Base-by-base conservation (phyloP, 306 rosid species). In the Cercis canadensis region DNA sequence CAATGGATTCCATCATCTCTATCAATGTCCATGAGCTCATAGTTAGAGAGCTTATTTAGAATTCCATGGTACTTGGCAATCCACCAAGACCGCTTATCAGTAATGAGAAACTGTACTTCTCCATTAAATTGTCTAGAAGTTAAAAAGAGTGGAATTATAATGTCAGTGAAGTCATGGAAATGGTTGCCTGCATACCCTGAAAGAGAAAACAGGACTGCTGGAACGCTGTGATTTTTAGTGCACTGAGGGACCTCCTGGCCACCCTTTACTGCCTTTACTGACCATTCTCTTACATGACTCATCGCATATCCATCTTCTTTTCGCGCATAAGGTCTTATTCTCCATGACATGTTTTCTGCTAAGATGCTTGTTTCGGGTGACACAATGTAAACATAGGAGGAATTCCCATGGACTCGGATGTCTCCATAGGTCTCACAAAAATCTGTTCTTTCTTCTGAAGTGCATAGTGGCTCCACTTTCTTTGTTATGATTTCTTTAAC, bases 161-260 rank as follows among this genome's bases (percentile, higher is more conserved):
- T 70, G 62, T 92, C 98, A 8, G 89, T 77, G 83, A 88, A 88
- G 40, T 92, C 98, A 63, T 92, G 98, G 72, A 90, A 92, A 78
- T 90, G 90, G 84, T 92, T 92, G 31, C 97, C 97, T 11, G 75
- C 54, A 62, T 90, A 92, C 45, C 98, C 98, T 63, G 84, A 86
- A 31, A 44, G 67, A 3, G 98, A 92, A 74, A 92, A 92, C 64
- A 92, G 32, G 4, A 92, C 66, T 56, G 90, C 96, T 14, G 97
- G 92, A 69, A 87, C 79, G 18, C 62, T 78, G 54, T 90, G 96
- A 33, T 61, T 72, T 78, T 70, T 46, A 31, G 74, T 72, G 73
- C 98, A 92, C 13, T 43, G 56, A 11, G 87, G 82, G 63, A 56
- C 66, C 63, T 85, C 56, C 29, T 72, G 56, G 51, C 31, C 45